These are phyloP conservation scores for Ophiostoma perfectum DNA, from an alignment of 2,329 filamentous ascomycete genomes.

Conservation along the genomic window DNA sequence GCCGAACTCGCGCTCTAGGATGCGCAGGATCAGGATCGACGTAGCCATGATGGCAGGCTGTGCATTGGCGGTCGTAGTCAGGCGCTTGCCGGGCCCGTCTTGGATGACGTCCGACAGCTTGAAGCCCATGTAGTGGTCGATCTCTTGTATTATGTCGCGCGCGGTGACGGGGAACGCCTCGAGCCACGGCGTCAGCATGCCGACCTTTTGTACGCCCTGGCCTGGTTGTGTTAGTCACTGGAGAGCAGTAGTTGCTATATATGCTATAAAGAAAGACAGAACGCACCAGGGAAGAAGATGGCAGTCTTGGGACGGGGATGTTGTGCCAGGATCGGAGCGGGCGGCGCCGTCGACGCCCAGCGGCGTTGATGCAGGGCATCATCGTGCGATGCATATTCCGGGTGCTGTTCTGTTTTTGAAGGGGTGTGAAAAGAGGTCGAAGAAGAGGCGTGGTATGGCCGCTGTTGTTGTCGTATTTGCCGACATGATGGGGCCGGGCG, in stretches of 20 bases:
- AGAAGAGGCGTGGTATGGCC: neutral
- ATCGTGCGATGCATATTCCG: neutral
- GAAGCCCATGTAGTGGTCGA: conserved; percentile 70
- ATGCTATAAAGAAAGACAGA: neutral
- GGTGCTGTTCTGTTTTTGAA: neutral
- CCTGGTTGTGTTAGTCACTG: conserved; percentile 42
- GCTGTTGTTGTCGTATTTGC: neutral
- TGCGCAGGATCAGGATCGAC: conserved; percentile 79
- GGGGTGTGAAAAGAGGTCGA: neutral
- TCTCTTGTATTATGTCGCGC: conserved; percentile 72
- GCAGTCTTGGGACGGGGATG: conserved; percentile 42
- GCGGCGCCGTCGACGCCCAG: conserved; percentile 16
- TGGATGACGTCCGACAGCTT: conserved; percentile 73
- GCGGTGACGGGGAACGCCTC: conserved; percentile 77
- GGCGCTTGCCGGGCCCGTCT: conserved; percentile 66
- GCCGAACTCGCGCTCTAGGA: conserved; percentile 78
- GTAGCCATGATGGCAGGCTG: conserved; percentile 97
- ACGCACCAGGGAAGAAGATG: conserved; percentile 54
- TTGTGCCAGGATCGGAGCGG: neutral
- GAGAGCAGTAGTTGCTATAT: neutral
- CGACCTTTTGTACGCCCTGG: conserved; percentile 83
- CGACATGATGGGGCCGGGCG: neutral
- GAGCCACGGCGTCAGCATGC: conserved; percentile 82
- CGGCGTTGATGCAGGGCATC: conserved; percentile 7
- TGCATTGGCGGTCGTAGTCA: conserved; percentile 80